These are phyloP conservation scores for Globisporangium echinulatum DNA, from an alignment of 352 stramenopile species.

Conservation along the genomic window DNA sequence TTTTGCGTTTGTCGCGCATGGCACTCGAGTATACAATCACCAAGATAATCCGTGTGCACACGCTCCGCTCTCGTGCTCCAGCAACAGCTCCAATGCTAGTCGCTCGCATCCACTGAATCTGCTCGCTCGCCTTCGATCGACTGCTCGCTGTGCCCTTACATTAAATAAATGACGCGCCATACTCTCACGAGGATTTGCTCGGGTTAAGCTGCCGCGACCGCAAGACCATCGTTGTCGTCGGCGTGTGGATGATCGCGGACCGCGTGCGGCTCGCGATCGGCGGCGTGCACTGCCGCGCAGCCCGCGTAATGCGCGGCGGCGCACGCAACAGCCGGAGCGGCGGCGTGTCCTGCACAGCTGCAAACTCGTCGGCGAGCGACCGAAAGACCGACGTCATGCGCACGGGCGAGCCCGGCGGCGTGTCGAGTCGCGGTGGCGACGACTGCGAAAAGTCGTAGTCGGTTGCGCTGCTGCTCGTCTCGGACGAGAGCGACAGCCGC, in stretches of 20 bases:
- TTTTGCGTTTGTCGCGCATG: not conserved
- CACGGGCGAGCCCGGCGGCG: constrained; percentile 21
- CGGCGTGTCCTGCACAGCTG: constrained; percentile 49
- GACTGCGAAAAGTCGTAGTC: constrained; percentile 10
- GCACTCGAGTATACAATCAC: constrained; percentile 9
- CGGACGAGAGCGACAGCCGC: constrained; percentile 8
- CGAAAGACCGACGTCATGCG: constrained; percentile 37
- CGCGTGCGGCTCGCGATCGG: constrained; percentile 24
- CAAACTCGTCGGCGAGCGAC: constrained; percentile 61
- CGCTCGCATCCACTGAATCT: not conserved
- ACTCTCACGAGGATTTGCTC: constrained; percentile 20
- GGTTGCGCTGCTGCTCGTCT: constrained; percentile 7
- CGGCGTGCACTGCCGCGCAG: constrained; percentile 27
- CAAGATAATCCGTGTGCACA: constrained; percentile 5
- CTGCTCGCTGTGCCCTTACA: not conserved
- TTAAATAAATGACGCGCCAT: constrained; percentile 19
- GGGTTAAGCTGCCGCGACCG: constrained; percentile 50
- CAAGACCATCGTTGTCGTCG: constrained; percentile 43
- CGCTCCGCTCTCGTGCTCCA: not conserved
- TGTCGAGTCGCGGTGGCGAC: constrained; percentile 23
- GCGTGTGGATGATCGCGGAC: constrained; percentile 33
- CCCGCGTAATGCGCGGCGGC: constrained; percentile 41
- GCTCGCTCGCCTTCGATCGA: constrained; percentile 10
- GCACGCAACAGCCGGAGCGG: constrained; percentile 32
- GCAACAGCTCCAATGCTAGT: not conserved